Base-by-base conservation (phyloP, 148 eudicot species). In the Vaccinium macrocarpon region DNA sequence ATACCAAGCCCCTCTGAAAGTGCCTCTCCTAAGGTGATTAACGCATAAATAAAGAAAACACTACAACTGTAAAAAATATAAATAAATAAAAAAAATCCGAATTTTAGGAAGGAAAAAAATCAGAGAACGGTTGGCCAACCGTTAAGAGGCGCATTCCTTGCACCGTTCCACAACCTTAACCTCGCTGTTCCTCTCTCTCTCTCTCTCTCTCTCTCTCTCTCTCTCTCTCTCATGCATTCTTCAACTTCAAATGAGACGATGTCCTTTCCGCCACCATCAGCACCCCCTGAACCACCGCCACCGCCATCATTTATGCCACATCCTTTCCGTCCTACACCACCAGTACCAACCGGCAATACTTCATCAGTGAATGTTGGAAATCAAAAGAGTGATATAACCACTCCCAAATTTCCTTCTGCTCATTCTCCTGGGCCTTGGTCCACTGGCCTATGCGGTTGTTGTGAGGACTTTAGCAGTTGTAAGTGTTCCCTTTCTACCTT, bases 261-360 rank as follows among this genome's bases (percentile, higher is more conserved):
- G 72, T n/a, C 72, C 27, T 35, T 2, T 42, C 72, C 38, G 35
- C 12, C 80, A 56, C 85, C 85, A 59, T 35, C 85, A 75, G 80
- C 85, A 19, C 85, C 85, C 46, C 72, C 80, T 74, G 80, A 78
- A 27, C 85, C 85, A 13, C 72, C 80, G 16, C 78, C 73, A 2
- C 84, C 29, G 13, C 73, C 73, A 42, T 42, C 15, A 13, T 68
- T 12, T 29, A 68, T 42, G 6, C 19, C 35, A 13, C 73, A 27
- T 68, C 29, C 73, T 68, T 13, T 29, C 73, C 73, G 13, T 29
- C 14, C 73, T 19, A 27, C 73, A 68, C 73, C 73, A 68, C 35
- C 29, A 23, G 71, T 68, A 29, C 73, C 73, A 68, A 27, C 73
- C 8, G 18, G 0, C 35, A 12, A 68, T 64, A 25, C 0, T 64